Percentiles rank a stretch among this genome's conserved stretches.
These are phyloP conservation scores for Cyberlindnera americana DNA, from an alignment of 805 yeast genomes.

Conservation along the genomic window DNA sequence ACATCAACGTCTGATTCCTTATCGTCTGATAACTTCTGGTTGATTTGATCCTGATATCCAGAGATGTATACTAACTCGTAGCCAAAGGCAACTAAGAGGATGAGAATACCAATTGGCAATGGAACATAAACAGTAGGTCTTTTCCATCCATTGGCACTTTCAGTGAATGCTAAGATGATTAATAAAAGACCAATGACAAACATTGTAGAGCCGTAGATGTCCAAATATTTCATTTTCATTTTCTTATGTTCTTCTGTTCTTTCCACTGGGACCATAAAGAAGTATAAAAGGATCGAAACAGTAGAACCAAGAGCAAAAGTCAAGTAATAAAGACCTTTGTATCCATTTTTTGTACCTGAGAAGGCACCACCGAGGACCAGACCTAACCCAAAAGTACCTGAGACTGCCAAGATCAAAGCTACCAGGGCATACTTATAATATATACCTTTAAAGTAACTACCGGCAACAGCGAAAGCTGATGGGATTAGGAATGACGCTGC, in stretches of 20 bases:
- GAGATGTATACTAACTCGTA: conserved; percentile 31
- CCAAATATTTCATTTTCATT: conserved; percentile 28
- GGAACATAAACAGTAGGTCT: conserved; percentile 41
- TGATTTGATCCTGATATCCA: conserved; percentile 14
- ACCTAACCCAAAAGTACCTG: conserved; percentile 38
- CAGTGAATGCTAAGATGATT: conserved; percentile 41
- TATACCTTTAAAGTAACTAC: conserved; percentile 29
- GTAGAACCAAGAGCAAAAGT: conserved; percentile 32
- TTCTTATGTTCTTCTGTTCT: conserved; percentile 23
- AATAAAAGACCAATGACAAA: conserved; percentile 35
- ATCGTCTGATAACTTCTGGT: not conserved
- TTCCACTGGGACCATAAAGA: conserved; percentile 29
- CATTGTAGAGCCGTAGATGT: conserved; percentile 33
- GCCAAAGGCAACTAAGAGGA: conserved; percentile 26
- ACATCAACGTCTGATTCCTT: not conserved
- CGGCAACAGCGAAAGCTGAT: conserved; percentile 33
- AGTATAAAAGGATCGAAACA: conserved; percentile 23
- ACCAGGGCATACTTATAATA: conserved; percentile 28
- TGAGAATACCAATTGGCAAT: conserved; percentile 35
- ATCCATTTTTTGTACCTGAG: conserved; percentile 34
- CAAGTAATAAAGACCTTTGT: conserved; percentile 37
- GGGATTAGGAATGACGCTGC: conserved; percentile 42
- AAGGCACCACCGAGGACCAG: conserved; percentile 44
- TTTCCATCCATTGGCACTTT: conserved; percentile 43
- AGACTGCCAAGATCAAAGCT: conserved; percentile 27